Conservation (phyloP, 2,329 filamentous ascomycete species). For the Neocucurbitaria cava region DNA sequence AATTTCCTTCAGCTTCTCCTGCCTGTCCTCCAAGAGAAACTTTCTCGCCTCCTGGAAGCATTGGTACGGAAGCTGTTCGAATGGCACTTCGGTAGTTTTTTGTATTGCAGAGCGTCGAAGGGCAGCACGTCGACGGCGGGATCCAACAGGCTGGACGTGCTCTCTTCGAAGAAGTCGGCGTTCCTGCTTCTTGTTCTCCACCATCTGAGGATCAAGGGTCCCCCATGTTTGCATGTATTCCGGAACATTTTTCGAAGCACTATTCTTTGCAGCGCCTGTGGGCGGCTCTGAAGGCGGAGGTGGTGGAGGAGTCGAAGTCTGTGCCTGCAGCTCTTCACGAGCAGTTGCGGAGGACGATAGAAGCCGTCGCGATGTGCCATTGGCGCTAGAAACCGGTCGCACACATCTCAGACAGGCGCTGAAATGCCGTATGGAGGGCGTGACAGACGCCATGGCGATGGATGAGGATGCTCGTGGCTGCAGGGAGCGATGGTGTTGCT, state of each 20-base stretch:
- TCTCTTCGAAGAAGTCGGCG: constrained; percentile 72
- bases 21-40: constrained; percentile 78
- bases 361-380: constrained; percentile 46
- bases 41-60: constrained; percentile 96
- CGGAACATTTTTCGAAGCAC: constrained; percentile 19
- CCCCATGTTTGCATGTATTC: constrained; percentile 48
- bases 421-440: constrained; percentile 43
- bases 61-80: constrained; percentile 95
- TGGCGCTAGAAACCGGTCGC: constrained; percentile 38
- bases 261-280: constrained; percentile 16
- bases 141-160: constrained; percentile 74
- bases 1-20: constrained; percentile 80
- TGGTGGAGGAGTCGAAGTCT: constrained; percentile 26
- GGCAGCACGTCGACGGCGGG: constrained; percentile 74
- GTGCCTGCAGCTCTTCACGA: constrained; percentile 53
- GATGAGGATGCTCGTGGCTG: constrained; percentile 14
- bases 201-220: constrained; percentile 40
- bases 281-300: constrained; percentile 23
- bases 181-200: constrained; percentile 61
- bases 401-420: constrained; percentile 45
- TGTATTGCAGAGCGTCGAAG: constrained; percentile 50
- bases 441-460: constrained; percentile 42
- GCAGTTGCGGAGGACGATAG: constrained; percentile 57
- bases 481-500: constrained; percentile 15
- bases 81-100: constrained; percentile 73